Percentiles rank a stretch among this genome's conserved stretches.
These are phyloP conservation scores for Ustilago bromivora DNA, from an alignment of 1,284 basidiomycete species.

Conservation along the genomic window DNA sequence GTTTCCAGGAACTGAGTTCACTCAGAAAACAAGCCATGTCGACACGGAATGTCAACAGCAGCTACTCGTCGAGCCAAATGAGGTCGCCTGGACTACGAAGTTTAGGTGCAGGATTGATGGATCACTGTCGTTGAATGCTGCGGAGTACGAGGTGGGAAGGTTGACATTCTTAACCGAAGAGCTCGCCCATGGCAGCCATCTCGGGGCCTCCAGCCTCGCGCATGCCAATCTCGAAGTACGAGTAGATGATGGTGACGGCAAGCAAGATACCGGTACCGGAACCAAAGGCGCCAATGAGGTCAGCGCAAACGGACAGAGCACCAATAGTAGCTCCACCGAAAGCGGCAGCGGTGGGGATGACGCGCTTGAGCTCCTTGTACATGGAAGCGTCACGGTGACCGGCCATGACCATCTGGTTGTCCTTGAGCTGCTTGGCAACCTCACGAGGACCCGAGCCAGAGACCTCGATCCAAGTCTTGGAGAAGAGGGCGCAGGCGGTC, in stretches of 20 bases:
- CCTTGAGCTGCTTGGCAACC: conserved; percentile 97
- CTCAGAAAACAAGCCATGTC: background rate
- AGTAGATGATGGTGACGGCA: conserved; percentile 96
- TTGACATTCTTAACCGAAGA: conserved; percentile 52
- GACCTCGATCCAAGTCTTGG: conserved; percentile 99
- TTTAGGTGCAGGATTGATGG: background rate
- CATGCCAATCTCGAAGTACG: conserved; percentile 73
- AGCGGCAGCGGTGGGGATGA: conserved; percentile 96
- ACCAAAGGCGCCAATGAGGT: conserved; percentile 94
- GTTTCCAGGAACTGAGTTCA: background rate
- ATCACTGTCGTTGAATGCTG: conserved; percentile 13
- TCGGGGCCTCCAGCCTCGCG: conserved; percentile 73
- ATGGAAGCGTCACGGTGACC: conserved; percentile 96
- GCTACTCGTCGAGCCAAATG: background rate
- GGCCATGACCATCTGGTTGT: conserved; percentile 98
- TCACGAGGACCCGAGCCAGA: conserved; percentile 95
- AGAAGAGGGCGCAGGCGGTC: conserved; percentile 94
- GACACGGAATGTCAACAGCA: background rate
- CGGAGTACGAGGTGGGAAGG: background rate
- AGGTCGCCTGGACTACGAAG: background rate
- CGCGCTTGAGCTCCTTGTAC: conserved; percentile 98
- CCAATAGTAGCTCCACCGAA: conserved; percentile 97
- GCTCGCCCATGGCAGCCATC: conserved; percentile 71
- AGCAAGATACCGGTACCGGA: conserved; percentile 97
- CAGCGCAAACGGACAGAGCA: conserved; percentile 91